Percentiles rank a stretch among this genome's conserved stretches.
phyloP scores from a whole-genome alignment of 192 early-diverging fungal genomes.

The Glomus cerebriforme region DNA sequence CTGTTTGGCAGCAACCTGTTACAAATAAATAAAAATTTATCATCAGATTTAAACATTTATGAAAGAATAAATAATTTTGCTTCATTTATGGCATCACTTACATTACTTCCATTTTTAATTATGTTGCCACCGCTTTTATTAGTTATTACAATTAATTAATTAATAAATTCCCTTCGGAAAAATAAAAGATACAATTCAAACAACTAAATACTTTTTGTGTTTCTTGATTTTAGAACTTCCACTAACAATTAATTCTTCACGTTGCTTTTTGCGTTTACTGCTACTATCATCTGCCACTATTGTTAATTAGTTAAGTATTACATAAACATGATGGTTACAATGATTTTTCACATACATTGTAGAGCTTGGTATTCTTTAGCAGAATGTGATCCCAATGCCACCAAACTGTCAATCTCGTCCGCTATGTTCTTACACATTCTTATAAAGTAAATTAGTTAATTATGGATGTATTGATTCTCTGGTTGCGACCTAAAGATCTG shows the following conservation, averaged over 20 bases:
- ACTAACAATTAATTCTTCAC: background rate
- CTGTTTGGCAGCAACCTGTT: conserved; percentile 53
- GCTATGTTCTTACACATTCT: background rate
- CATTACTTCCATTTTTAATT: conserved; percentile 4
- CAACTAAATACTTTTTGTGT: background rate
- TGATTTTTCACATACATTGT: background rate
- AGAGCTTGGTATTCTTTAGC: background rate
- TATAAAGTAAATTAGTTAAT: background rate
- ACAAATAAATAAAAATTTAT: background rate
- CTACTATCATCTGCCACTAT: background rate
- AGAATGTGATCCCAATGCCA: background rate
- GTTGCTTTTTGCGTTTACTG: background rate
- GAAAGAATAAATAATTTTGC: background rate
- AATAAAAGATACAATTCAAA: background rate
- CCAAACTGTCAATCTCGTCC: background rate
- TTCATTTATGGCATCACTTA: background rate
- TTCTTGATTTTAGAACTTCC: background rate
- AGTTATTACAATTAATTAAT: too few relatives aligned
- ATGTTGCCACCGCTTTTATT: background rate
- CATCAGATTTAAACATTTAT: background rate
- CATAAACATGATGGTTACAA: background rate
- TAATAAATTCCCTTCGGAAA: too few relatives aligned
- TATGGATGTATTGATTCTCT: too few relatives aligned
- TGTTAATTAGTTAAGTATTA: background rate
- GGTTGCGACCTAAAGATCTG: too few relatives aligned